These are phyloP conservation scores for Endothia cerciana DNA, from an alignment of 2,329 filamentous ascomycete genomes.

Conservation along the genomic window DNA sequence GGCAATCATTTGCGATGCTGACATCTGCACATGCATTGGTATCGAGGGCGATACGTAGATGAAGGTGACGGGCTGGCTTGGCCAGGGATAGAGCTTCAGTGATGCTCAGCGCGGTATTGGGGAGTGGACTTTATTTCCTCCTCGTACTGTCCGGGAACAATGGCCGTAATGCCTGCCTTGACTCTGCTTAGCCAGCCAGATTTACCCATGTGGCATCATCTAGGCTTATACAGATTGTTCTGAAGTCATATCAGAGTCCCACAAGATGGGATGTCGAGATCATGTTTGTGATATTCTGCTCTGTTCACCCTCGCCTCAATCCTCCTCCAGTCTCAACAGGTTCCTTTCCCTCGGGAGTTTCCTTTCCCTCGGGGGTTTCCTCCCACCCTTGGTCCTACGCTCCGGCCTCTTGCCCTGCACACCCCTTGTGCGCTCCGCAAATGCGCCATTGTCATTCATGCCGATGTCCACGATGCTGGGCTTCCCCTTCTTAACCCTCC, in stretches of 20 bases:
- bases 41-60: background rate
- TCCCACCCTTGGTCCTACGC: conserved; percentile 48
- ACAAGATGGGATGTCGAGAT: background rate
- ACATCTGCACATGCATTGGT: background rate
- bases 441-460: conserved; percentile 42
- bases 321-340: conserved; percentile 45
- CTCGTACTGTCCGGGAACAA: background rate
- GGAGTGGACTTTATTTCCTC: background rate
- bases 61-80: background rate
- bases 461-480: conserved; percentile 46
- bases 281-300: background rate
- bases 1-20: background rate
- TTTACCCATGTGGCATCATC: background rate
- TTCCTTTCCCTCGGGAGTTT: conserved; percentile 41
- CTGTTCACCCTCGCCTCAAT: conserved; percentile 25
- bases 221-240: background rate
- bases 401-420: conserved; percentile 37
- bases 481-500: conserved; percentile 17
- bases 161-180: background rate
- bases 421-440: conserved; percentile 44
- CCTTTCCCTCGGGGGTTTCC: conserved; percentile 40
- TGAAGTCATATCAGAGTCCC: background rate
- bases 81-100: background rate
- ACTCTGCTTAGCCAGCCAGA: background rate
- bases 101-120: background rate